phyloP scores from a whole-genome alignment of 2,329 filamentous ascomycete genomes.

The Paecilomyces variotii region DNA sequence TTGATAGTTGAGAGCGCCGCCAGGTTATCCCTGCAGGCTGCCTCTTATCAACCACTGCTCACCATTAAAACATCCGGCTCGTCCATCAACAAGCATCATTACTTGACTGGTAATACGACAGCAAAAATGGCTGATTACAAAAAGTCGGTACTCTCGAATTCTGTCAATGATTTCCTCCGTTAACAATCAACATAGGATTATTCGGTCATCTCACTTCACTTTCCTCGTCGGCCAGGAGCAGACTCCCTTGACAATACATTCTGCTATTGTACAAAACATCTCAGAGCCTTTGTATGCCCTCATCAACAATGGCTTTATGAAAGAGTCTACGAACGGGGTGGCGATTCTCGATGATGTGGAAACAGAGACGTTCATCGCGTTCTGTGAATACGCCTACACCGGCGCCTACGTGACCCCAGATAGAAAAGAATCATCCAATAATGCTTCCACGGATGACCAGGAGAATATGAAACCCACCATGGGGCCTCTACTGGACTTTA shows the following conservation, averaged over 20 bases:
- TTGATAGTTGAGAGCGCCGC: not conserved
- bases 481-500: not conserved
- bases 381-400: not conserved
- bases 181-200: too few species aligned
- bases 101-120: not conserved
- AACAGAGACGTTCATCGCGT: not conserved
- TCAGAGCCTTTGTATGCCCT: not conserved
- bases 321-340: not conserved
- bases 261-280: not conserved
- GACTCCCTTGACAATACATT: not conserved
- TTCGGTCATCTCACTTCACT: not conserved
- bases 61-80: not conserved
- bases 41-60: not conserved
- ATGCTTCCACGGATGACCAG: too few species aligned
- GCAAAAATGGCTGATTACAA: not conserved
- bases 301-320: not conserved
- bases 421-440: not conserved
- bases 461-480: too few species aligned
- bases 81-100: not conserved
- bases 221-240: not conserved
- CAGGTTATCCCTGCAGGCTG: not conserved
- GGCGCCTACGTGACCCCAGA: not conserved
- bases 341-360: not conserved
- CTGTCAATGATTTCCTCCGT: too few species aligned
- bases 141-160: not conserved